These are phyloP conservation scores for Cutaneotrichosporon daszewskae DNA, from an alignment of 1,284 basidiomycete genomes.

Conservation along the genomic window DNA sequence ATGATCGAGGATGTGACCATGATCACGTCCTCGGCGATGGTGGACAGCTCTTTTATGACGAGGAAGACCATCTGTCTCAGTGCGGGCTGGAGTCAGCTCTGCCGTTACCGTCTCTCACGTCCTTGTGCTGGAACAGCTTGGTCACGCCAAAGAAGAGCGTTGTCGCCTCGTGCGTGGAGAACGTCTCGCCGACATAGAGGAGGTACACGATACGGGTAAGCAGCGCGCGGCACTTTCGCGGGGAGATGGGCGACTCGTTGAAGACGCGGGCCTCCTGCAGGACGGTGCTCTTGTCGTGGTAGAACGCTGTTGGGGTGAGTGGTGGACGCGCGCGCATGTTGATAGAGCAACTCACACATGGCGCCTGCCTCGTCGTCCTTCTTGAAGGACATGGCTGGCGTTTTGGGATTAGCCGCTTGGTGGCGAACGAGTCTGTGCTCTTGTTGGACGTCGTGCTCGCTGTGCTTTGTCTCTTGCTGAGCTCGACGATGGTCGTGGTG, in stretches of 20 bases:
- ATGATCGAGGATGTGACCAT: conserved; percentile 99
- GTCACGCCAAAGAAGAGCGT: conserved; percentile 98
- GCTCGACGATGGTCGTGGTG: too few species aligned
- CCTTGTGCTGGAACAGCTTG: conserved; percentile 98
- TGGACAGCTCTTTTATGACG: conserved; percentile 95
- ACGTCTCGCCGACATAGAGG: conserved; percentile 91
- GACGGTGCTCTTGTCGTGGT: conserved; percentile 88
- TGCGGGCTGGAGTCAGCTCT: conserved; percentile 60
- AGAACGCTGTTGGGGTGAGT: conserved; percentile 35
- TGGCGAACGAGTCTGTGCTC: too few species aligned
- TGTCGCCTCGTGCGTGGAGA: conserved; percentile 93
- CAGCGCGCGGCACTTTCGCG: conserved; percentile 91
- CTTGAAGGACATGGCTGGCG: conserved; percentile 70
- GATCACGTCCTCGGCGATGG: conserved; percentile 96
- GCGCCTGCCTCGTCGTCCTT: conserved; percentile 83
- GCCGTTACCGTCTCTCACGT: conserved; percentile 56
- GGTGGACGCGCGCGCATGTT: not conserved
- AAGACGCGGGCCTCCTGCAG: conserved; percentile 98
- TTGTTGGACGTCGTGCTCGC: too few species aligned
- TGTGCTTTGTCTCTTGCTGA: too few species aligned
- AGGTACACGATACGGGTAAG: conserved; percentile 96
- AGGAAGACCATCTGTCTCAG: conserved; percentile 97
- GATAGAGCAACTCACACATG: conserved; percentile 31
- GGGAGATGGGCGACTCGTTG: conserved; percentile 98
- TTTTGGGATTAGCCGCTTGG: too few species aligned